phyloP scores from a whole-genome alignment of 2,329 filamentous ascomycete genomes.

The Thielaviopsis populi region DNA sequence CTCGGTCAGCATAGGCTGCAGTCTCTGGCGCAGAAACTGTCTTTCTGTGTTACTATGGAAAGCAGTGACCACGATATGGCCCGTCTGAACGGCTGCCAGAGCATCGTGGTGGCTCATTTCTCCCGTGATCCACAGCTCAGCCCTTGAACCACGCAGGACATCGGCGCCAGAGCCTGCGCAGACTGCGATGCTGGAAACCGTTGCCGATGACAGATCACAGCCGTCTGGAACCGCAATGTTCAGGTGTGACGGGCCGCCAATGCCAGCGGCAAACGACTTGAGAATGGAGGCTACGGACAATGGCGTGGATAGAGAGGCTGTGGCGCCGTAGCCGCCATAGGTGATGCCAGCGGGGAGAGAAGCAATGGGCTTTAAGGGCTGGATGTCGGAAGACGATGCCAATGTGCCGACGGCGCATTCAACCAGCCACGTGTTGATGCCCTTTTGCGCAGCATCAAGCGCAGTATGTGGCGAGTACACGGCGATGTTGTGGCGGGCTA shows the following conservation, averaged over 20 bases:
- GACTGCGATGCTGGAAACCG: constrained; percentile 59
- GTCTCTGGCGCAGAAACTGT: constrained; percentile 57
- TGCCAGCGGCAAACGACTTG: constrained; percentile 43
- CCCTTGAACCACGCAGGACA: constrained; percentile 53
- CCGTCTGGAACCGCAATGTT: constrained; percentile 40
- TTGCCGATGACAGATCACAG: constrained; percentile 23
- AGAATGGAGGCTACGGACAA: constrained; percentile 32
- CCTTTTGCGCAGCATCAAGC: constrained; percentile 69
- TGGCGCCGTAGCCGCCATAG: constrained; percentile 38
- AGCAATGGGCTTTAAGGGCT: constrained; percentile 31
- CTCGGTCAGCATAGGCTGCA: constrained; percentile 50
- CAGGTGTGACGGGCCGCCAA: constrained; percentile 47
- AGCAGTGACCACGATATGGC: constrained; percentile 65
- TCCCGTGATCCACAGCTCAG: constrained; percentile 77
- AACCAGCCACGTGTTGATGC: constrained; percentile 88
- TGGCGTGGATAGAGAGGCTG: constrained; percentile 28
- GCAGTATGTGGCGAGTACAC: constrained; percentile 96
- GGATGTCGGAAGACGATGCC: constrained; percentile 17
- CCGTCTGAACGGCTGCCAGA: constrained; percentile 68
- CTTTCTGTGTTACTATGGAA: constrained; percentile 93
- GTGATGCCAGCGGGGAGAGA: constrained; percentile 30
- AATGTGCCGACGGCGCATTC: constrained; percentile 55
- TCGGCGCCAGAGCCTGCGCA: constrained; percentile 80
- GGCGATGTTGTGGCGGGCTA: constrained; percentile 76
- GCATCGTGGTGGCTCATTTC: constrained; percentile 92